Conservation (phyloP, 352 stramenopile species). For the Thalassiosira mediterranea region DNA sequence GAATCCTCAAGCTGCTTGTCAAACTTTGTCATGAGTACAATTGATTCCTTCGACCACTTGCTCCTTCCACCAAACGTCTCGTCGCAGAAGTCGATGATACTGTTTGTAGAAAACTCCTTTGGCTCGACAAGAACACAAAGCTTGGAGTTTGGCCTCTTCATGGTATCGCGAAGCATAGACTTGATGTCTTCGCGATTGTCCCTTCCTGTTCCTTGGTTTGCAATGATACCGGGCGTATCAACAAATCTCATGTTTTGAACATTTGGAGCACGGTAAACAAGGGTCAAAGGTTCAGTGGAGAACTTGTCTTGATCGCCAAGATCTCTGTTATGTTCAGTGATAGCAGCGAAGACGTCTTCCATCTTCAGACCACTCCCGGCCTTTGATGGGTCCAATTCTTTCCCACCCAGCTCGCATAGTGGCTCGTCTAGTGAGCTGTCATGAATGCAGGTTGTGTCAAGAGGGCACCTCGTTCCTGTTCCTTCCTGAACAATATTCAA, state of each 20-base stretch:
- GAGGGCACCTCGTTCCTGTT: constrained; percentile 74
- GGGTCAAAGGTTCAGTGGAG: constrained; percentile 55
- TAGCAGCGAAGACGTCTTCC: constrained; percentile 68
- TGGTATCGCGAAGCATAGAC: constrained; percentile 61
- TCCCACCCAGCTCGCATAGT: constrained; percentile 62
- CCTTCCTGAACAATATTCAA: constrained; percentile 82
- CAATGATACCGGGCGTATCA: constrained; percentile 70
- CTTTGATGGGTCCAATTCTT: constrained; percentile 52
- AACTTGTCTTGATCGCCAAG: constrained; percentile 69
- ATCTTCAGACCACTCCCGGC: constrained; percentile 53
- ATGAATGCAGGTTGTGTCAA: constrained; percentile 80
- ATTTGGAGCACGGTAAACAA: constrained; percentile 68
- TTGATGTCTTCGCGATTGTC: constrained; percentile 81
- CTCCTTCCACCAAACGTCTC: constrained; percentile 59
- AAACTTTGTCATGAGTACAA: constrained; percentile 82
- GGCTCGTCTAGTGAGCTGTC: constrained; percentile 53
- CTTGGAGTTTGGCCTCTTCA: constrained; percentile 74
- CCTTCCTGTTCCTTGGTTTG: constrained; percentile 59
- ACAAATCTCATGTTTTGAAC: constrained; percentile 84
- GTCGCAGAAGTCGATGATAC: constrained; percentile 78
- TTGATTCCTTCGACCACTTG: constrained; percentile 66
- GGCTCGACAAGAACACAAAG: constrained; percentile 77
- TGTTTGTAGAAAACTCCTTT: constrained; percentile 77
- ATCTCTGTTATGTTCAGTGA: constrained; percentile 67
- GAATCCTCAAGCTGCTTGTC: constrained; percentile 76